These are phyloP conservation scores for Elaeagnus macrophylla DNA, from an alignment of 306 rosid species.

Conservation along the genomic window DNA sequence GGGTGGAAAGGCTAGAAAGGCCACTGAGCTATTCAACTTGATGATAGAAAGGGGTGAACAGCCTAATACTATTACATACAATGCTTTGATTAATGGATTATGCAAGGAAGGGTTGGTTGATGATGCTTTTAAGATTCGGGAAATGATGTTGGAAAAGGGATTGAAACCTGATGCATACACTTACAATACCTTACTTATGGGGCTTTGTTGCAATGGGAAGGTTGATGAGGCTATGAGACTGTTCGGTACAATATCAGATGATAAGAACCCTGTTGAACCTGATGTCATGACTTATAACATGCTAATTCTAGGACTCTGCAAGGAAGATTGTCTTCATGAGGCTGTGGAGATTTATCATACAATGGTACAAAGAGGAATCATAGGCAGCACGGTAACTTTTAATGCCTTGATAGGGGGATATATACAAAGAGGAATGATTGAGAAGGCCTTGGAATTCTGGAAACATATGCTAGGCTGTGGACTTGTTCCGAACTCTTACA, in stretches of 20 bases:
- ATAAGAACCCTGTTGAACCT: slow-evolving; percentile 38
- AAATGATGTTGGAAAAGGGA: slow-evolving; percentile 57
- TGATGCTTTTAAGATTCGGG: slow-evolving; percentile 42
- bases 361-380: slow-evolving; percentile 50
- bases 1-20: slow-evolving; percentile 43
- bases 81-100: slow-evolving; percentile 61
- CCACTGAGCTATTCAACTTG: slow-evolving; percentile 41
- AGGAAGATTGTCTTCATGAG: slow-evolving; percentile 35
- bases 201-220: slow-evolving; percentile 42
- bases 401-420: slow-evolving; percentile 54
- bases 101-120: slow-evolving; percentile 58
- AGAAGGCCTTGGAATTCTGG: slow-evolving; percentile 46
- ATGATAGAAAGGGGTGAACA: slow-evolving; percentile 53
- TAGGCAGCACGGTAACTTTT: slow-evolving; percentile 40
- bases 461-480: slow-evolving; percentile 44
- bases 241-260: slow-evolving; percentile 34
- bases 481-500: slow-evolving; percentile 39
- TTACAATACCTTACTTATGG: slow-evolving; percentile 54
- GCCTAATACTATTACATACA: slow-evolving; percentile 54
- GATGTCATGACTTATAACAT: slow-evolving; percentile 41
- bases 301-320: slow-evolving; percentile 56
- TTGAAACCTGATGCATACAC: slow-evolving; percentile 59
- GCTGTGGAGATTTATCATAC: slow-evolving; percentile 40
- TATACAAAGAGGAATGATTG: slow-evolving; percentile 35
- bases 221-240: slow-evolving; percentile 57